Evolutionary conservation across 2,329 filamentous ascomycete genomes (phyloP).

Genomic region (Acarospora socialis): DNA sequence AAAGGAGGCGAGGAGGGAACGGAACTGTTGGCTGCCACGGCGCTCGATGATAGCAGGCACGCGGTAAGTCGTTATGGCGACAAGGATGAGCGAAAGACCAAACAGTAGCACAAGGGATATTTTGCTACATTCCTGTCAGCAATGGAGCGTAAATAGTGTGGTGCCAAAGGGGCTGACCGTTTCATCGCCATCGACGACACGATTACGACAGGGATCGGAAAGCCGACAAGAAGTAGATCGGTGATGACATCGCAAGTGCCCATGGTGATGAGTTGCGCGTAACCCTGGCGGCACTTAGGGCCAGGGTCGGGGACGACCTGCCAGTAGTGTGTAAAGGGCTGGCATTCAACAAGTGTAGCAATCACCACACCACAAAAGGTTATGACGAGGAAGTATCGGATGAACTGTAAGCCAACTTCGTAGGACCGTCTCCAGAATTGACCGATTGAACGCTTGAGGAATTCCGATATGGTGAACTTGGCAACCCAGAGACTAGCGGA

Average conservation of each 20-base stretch:
- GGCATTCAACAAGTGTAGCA: constrained; percentile 72
- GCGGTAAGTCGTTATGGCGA: constrained; percentile 66
- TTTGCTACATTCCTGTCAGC: constrained; percentile 35
- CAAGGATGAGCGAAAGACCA: constrained; percentile 65
- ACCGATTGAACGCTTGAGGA: constrained; percentile 65
- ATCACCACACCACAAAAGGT: constrained; percentile 73
- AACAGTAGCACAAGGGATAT: constrained; percentile 67
- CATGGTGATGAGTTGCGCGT: constrained; percentile 77
- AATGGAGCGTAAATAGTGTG: background rate
- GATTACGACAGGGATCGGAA: constrained; percentile 79
- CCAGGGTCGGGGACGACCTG: constrained; percentile 78
- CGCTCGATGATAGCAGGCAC: constrained; percentile 61
- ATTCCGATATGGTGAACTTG: constrained; percentile 82
- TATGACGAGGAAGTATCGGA: constrained; percentile 59
- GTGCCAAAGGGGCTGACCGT: constrained; percentile 25
- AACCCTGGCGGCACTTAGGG: constrained; percentile 70
- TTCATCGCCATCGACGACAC: constrained; percentile 60
- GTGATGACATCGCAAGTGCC: constrained; percentile 79
- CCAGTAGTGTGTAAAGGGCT: constrained; percentile 60
- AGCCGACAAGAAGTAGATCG: constrained; percentile 72
- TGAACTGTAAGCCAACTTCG: constrained; percentile 52
- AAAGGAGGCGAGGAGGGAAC: constrained; percentile 75
- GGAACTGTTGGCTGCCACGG: constrained; percentile 66
- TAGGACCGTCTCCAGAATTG: constrained; percentile 70
- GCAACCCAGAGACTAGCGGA: constrained; percentile 67